Conservation (phyloP, 2,329 filamentous ascomycete species). For the Hortaea sp. region DNA sequence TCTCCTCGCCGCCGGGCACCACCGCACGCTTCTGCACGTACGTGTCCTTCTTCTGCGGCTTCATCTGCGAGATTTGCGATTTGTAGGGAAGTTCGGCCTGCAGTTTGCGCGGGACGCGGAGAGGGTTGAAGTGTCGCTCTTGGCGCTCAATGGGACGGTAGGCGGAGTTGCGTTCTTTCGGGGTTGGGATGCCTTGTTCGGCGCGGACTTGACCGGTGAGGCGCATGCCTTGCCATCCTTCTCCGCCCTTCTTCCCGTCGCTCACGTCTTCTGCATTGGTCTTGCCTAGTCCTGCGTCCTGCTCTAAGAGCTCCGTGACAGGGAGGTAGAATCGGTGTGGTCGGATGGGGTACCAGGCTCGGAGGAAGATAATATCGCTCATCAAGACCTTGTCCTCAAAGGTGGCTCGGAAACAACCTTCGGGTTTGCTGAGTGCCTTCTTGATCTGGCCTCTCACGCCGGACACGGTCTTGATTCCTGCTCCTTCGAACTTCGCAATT, state of each 20-base stretch:
- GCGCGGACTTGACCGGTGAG: constrained; percentile 84
- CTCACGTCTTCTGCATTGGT: not conserved
- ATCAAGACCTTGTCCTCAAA: constrained; percentile 98
- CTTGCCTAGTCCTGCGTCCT: constrained; percentile 13
- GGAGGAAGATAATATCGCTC: constrained; percentile 90
- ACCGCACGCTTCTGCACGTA: constrained; percentile 95
- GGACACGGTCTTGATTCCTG: constrained; percentile 89
- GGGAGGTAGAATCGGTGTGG: constrained; percentile 96
- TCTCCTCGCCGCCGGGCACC: constrained; percentile 72
- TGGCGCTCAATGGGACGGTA: constrained; percentile 57
- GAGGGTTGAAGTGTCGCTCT: constrained; percentile 45
- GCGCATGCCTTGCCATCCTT: constrained; percentile 78
- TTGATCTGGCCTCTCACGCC: constrained; percentile 97
- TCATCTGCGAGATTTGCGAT: constrained; percentile 75
- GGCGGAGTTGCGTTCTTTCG: constrained; percentile 70
- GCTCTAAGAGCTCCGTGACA: constrained; percentile 74
- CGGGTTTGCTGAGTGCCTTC: constrained; percentile 81
- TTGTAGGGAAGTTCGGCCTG: constrained; percentile 84
- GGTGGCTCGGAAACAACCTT: constrained; percentile 90
- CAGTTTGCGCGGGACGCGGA: constrained; percentile 66
- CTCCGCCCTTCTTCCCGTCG: constrained; percentile 1
- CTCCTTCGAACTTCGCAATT: constrained; percentile 96
- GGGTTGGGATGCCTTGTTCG: constrained; percentile 63
- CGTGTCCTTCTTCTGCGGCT: constrained; percentile 67
- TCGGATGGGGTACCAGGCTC: constrained; percentile 94